Base-by-base conservation (phyloP, 2,329 filamentous ascomycete species). In the Pseudogymnoascus sp. region DNA sequence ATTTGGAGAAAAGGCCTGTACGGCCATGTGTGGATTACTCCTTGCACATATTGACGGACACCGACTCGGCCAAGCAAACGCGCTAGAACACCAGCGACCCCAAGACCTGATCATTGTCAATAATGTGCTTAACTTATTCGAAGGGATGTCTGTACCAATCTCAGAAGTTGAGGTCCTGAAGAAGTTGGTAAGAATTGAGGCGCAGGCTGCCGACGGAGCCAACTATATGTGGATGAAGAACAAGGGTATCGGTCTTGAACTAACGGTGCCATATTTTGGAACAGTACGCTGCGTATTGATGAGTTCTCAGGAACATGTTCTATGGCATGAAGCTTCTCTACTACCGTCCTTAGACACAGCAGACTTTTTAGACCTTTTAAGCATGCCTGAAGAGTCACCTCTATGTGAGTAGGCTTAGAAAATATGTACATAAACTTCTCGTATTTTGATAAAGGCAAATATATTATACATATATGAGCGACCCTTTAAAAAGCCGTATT, bases 1-100 rank as follows among this genome's bases (percentile, higher is more conserved):
- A 3, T 23, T 66, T 17, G 70, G 69, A 42, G 66, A 69, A 10
- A 71, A 71, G 38, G 65, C 63, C 31, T 69, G 66, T 31, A 50
- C 61, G 4, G 62, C 63, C n/a, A 64, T 65, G 17, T 44, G 66
- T 1, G 62, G 64, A 9, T 65, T 71, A 10, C 66, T 71, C 9
- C 59, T 70, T 19, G 63, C 62, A n/a, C 67, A 71, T 62, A 53
- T 71, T 2, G 15, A 66, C 26, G 61, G 65, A 13, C 68, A 70
- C 42, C 53, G 59, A 17, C 42, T 62, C 6, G 36, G 38, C 4
- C 38, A 23, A 26, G 42, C 11, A 15, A 63, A 63, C 19, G n/a
- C 60, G 15, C 35, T 63, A 35, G 62, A 60, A 21, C 62, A 63
- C 26, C 62, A 63, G 47, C 62, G 62, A 36, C 28, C 62, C 13